Evolutionary conservation across 2,329 filamentous ascomycete genomes (phyloP), one percentile per base, ranked within the genome.

Genomic region (Aspergillus sp.): DNA sequence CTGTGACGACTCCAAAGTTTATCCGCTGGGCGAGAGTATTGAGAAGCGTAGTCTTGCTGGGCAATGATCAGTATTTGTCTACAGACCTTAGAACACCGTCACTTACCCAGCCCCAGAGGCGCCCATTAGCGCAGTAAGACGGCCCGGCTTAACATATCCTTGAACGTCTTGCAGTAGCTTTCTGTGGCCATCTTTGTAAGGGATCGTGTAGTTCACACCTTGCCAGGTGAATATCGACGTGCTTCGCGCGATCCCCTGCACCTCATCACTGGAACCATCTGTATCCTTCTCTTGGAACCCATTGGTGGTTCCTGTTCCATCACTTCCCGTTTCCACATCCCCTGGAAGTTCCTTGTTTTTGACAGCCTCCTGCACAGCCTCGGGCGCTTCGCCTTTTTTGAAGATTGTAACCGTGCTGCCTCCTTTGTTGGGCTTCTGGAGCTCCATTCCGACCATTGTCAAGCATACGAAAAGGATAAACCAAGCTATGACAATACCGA

Each of bases 141-240:
- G 86, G 38, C 91, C 90, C 1, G 90, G 90, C 63, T 88, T 87
- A 54, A 92, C 90, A 66, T 88, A 94, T 2, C 88, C 92, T 65
- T 86, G 82, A 4, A 90, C 83, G 59, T 88, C 80, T 61, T 86
- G 81, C 10, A 90, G 74, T 4, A 89, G 72, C 3, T 77, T 74
- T 48, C 75, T 72, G 64, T 80, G 70, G 13, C 79, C 78, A 41
- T 75, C 72, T 48, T 80, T 76, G 52, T 77, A 78, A 10, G 64
- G 78, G 63, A 83, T 88, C 54, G 71, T 84, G 72, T 96, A 96
- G 70, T 88, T 91, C 62, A 97, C 86, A 64, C 90, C 82, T 72
- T 94, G 90, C 90, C 92, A 96, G 0, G 92, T 96, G 61, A 96
- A 82, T n/a, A 92, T 81, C 38, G 87, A 86, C 53, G 89, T 86